These are phyloP conservation scores for Cornus controversa DNA, from an alignment of 148 eudicot species.

Conservation along the genomic window DNA sequence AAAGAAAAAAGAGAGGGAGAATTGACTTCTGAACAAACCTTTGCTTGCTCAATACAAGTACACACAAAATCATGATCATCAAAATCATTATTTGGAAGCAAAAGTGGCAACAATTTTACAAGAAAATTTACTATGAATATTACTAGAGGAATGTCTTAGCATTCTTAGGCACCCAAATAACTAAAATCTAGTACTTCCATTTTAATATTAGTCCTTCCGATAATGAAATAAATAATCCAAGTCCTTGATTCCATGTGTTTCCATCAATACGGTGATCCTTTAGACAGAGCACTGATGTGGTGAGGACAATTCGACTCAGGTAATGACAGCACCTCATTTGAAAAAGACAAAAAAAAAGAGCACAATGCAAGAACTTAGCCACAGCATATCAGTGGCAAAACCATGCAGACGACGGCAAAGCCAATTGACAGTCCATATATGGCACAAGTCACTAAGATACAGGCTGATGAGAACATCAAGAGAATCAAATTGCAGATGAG, in stretches of 20 bases:
- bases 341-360: neutral
- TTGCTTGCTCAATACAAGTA: too few species aligned
- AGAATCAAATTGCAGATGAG: neutral
- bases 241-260: neutral
- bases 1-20: too few species aligned
- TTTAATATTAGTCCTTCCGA: neutral
- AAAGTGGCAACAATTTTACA: neutral
- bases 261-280: neutral
- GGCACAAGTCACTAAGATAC: neutral
- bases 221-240: neutral
- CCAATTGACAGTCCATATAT: neutral
- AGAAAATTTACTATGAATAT: neutral
- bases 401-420: neutral
- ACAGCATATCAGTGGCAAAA: neutral
- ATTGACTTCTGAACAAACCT: too few species aligned
- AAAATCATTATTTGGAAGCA: too few species aligned
- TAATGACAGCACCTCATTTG: too few species aligned
- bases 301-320: neutral
- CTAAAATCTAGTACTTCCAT: neutral
- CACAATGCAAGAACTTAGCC: neutral
- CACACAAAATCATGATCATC: too few species aligned
- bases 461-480: neutral
- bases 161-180: neutral
- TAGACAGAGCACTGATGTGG: neutral
- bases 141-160: neutral